Evolutionary conservation across 805 yeast species (phyloP).

Genomic region (Wickerhamiella musiphila): DNA sequence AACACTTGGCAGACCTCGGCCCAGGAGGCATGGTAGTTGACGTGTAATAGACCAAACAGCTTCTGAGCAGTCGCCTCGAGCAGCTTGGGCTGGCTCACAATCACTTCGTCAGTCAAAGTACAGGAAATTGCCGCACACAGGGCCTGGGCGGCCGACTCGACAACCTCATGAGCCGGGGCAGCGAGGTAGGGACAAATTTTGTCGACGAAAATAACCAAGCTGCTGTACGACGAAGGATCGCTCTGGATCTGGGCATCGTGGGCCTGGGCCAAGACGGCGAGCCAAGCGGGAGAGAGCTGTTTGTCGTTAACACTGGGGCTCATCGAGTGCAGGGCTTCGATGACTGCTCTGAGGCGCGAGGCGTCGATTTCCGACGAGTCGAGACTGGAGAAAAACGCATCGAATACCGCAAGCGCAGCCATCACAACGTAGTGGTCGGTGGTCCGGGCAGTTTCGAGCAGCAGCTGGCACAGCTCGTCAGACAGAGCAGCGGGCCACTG

Average conservation of each 20-base stretch:
- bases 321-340: conserved; percentile 57
- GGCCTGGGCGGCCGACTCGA: conserved; percentile 71
- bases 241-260: conserved; percentile 35
- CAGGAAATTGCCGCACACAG: conserved; percentile 60
- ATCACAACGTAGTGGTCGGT: conserved; percentile 75
- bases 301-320: conserved; percentile 71
- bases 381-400: conserved; percentile 56
- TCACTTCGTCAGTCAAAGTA: conserved; percentile 40
- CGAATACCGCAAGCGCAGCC: conserved; percentile 69
- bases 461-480: conserved; percentile 55
- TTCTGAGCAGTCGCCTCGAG: conserved; percentile 32
- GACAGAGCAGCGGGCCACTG: conserved; percentile 65
- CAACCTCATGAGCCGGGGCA: conserved; percentile 47
- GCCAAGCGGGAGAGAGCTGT: conserved; percentile 85
- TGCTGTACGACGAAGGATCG: conserved; percentile 33
- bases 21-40: conserved; percentile 61
- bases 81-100: conserved; percentile 34
- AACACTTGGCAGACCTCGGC: conserved; percentile 55
- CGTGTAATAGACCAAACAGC: conserved; percentile 43
- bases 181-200: conserved; percentile 46
- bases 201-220: conserved; percentile 39
- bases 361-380: conserved; percentile 34
- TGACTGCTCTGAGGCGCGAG: conserved; percentile 43
- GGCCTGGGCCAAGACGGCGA: conserved; percentile 84
- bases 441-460: conserved; percentile 61